phyloP scores from a whole-genome alignment of 192 early-diverging fungal species.

The Coemansia sp. region DNA sequence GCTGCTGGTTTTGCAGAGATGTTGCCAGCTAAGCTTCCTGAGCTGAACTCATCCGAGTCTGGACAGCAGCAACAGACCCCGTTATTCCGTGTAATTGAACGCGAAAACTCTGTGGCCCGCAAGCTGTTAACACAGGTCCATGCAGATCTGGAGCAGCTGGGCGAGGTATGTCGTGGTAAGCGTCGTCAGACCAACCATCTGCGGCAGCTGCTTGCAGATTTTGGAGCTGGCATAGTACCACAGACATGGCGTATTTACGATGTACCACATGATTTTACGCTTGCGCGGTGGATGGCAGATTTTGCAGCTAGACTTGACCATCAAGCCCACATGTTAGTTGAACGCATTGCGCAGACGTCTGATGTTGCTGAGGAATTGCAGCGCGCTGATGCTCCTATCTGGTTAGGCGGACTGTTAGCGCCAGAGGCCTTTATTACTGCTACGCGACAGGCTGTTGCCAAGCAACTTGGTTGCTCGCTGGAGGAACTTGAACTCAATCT shows the following conservation, averaged over 20 bases:
- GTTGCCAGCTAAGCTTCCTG: slow-evolving; percentile 52
- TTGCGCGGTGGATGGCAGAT: slow-evolving; percentile 73
- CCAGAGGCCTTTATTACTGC: slow-evolving; percentile 92
- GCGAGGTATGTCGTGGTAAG: slow-evolving; percentile 70
- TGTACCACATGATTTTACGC: slow-evolving; percentile 56
- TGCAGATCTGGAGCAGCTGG: slow-evolving; percentile 65
- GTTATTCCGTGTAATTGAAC: slow-evolving; percentile 79
- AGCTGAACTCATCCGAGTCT: slow-evolving; percentile 1
- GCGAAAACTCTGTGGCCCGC: slow-evolving; percentile 68
- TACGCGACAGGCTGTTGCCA: slow-evolving; percentile 81
- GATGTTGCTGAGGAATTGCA: slow-evolving; percentile 17
- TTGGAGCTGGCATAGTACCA: slow-evolving; percentile 73
- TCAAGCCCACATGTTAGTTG: slow-evolving; percentile 60
- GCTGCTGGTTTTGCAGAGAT: slow-evolving; percentile 60
- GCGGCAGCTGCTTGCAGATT: slow-evolving; percentile 65
- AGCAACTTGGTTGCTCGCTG: slow-evolving; percentile 70
- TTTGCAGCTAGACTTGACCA: slow-evolving; percentile 63
- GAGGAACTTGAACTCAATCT: slow-evolving; percentile 72
- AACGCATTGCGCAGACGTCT: slow-evolving; percentile 15
- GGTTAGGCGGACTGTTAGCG: slow-evolving; percentile 83
- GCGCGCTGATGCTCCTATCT: slow-evolving; percentile 52
- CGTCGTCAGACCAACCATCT: slow-evolving; percentile 85
- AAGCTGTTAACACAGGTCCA: slow-evolving; percentile 62
- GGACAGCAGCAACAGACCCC: slow-evolving; percentile 53
- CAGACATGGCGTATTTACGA: slow-evolving; percentile 58